Conservation (phyloP, 257 asterid species). For the Forsythia viridissima region DNA sequence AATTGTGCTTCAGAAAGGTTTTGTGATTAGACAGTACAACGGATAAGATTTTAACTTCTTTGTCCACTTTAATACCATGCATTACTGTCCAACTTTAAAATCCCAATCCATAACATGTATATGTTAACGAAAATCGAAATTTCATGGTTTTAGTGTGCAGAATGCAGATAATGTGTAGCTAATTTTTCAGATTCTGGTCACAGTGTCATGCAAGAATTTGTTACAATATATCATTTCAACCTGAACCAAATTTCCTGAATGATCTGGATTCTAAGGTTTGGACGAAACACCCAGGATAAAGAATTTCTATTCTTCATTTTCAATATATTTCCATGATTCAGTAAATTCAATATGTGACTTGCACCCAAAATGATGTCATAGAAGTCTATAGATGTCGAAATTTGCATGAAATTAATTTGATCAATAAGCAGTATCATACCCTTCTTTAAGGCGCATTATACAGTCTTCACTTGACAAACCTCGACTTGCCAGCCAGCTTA, state of each 20-base stretch:
- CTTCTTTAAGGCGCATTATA: conserved; percentile 58
- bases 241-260: too few relatives aligned
- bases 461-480: conserved; percentile 62
- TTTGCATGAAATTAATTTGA: not conserved
- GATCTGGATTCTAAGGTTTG: not conserved
- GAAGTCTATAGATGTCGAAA: not conserved
- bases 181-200: not conserved
- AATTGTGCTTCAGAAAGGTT: not conserved
- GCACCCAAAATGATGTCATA: not conserved
- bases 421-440: conserved; percentile 28
- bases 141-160: too few relatives aligned
- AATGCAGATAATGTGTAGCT: too few relatives aligned
- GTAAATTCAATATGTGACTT: too few relatives aligned
- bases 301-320: not conserved
- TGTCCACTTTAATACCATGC: not conserved
- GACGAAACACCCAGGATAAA: too few relatives aligned
- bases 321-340: not conserved
- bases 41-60: too few relatives aligned
- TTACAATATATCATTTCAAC: too few relatives aligned
- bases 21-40: too few relatives aligned
- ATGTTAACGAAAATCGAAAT: too few relatives aligned
- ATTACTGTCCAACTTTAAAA: too few relatives aligned
- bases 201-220: too few relatives aligned
- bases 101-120: too few relatives aligned
- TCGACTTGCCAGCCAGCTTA: conserved; percentile 54